Evolutionary conservation across 768 basidiomycete genomes (phyloP).

Genomic region (Trametes villosa): DNA sequence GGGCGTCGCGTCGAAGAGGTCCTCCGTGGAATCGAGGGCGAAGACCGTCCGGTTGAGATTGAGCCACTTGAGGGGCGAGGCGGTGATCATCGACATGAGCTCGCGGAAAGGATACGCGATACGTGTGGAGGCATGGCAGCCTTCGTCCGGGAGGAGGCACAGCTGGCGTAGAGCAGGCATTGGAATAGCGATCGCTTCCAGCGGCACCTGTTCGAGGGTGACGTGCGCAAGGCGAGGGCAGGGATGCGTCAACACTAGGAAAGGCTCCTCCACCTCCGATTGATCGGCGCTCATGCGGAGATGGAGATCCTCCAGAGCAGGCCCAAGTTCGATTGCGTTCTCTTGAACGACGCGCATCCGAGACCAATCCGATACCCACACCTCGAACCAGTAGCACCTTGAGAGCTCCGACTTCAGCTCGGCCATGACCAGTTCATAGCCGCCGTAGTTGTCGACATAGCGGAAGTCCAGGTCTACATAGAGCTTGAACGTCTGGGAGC

Average conservation of each 20-base stretch:
- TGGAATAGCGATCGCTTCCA: constrained; percentile 31
- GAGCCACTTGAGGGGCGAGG: constrained; percentile 31
- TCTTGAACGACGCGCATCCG: constrained; percentile 31
- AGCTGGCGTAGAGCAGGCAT: constrained; percentile 31
- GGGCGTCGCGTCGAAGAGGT: constrained; percentile 29
- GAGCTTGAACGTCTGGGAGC: constrained; percentile 35
- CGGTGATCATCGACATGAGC: constrained; percentile 24
- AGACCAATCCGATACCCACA: constrained; percentile 35
- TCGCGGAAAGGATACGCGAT: constrained; percentile 32
- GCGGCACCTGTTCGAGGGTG: constrained; percentile 35
- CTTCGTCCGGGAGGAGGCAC: constrained; percentile 33
- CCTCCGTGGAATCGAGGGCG: constrained; percentile 30
- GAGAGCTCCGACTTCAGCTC: constrained; percentile 34
- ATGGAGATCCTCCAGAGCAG: constrained; percentile 34
- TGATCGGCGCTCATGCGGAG: constrained; percentile 34
- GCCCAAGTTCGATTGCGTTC: constrained; percentile 28
- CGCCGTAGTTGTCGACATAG: constrained; percentile 28
- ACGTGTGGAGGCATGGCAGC: constrained; percentile 19
- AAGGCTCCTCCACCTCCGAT: constrained; percentile 32
- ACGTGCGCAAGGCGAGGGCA: constrained; percentile 33
- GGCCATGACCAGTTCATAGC: constrained; percentile 30
- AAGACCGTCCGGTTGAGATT: constrained; percentile 32
- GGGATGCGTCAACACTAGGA: constrained; percentile 29
- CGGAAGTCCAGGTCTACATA: constrained; percentile 35
- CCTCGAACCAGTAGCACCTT: constrained; percentile 36